Conservation (phyloP, 1,284 basidiomycete species). For the Termitomyces sp. region DNA sequence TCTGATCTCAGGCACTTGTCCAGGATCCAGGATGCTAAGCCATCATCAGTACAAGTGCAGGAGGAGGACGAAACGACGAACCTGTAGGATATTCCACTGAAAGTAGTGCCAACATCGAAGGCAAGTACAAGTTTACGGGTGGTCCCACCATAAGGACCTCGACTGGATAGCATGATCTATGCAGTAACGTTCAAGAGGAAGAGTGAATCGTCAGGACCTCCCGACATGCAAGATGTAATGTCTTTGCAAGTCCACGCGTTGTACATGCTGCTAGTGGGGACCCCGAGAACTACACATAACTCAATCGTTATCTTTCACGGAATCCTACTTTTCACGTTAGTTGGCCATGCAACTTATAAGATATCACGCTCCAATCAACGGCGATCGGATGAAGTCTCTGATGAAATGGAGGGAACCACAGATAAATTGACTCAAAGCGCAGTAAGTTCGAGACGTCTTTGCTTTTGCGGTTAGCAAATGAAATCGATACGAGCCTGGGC, state of each 20-base stretch:
- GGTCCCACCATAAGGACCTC: background rate
- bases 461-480: background rate
- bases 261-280: background rate
- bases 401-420: background rate
- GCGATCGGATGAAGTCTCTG: background rate
- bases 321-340: background rate
- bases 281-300: background rate
- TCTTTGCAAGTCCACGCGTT: background rate
- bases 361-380: background rate
- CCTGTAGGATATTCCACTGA: constrained; percentile 20
- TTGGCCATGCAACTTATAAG: background rate
- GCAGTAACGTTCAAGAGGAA: background rate
- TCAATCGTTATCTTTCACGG: background rate
- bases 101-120: constrained; percentile 20
- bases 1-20: constrained; percentile 17
- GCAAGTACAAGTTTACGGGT: constrained; percentile 15
- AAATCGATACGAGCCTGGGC: background rate
- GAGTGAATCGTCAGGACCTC: background rate
- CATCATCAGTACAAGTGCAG: background rate
- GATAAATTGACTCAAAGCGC: background rate
- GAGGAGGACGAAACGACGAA: background rate
- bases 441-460: background rate
- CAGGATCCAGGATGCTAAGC: constrained; percentile 18
- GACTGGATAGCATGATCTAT: background rate
- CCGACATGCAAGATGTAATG: background rate